These are phyloP conservation scores for Naganishia randhawae DNA, from an alignment of 768 basidiomycete species.

Conservation along the genomic window DNA sequence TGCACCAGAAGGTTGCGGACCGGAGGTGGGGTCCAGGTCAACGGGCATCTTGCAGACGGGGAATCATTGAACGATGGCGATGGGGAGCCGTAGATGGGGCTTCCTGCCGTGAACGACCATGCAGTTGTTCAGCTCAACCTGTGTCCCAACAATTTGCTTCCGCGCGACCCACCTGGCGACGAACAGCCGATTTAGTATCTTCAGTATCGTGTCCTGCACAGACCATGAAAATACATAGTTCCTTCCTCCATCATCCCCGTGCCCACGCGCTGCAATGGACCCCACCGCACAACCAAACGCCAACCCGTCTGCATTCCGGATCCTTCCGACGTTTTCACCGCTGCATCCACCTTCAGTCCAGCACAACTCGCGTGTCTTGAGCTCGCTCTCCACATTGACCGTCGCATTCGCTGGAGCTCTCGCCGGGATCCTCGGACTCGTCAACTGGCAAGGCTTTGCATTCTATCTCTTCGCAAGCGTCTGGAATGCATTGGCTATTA, in stretches of 20 bases:
- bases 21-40: too few relatives aligned
- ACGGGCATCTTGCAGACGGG: too few relatives aligned
- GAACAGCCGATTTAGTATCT: too few relatives aligned
- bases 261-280: background rate
- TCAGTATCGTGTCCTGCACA: too few relatives aligned
- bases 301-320: background rate
- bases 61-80: too few relatives aligned
- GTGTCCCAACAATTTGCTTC: too few relatives aligned
- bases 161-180: background rate
- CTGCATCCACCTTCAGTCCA: constrained; percentile 45
- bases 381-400: constrained; percentile 55
- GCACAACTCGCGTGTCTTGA: constrained; percentile 43
- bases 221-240: too few relatives aligned
- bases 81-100: too few relatives aligned
- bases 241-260: background rate
- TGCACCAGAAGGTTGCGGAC: too few relatives aligned
- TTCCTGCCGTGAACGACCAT: too few relatives aligned
- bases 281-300: background rate
- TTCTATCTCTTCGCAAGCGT: constrained; percentile 69
- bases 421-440: constrained; percentile 82
- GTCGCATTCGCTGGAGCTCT: constrained; percentile 81
- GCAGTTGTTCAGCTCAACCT: too few relatives aligned
- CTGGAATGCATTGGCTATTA: constrained; percentile 64
- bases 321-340: constrained; percentile 36
- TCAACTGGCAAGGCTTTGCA: constrained; percentile 76